Evolutionary conservation across 352 stramenopile species (phyloP), one percentile per base, ranked within the genome.

Genomic region (Globisporangium okanoganense): DNA sequence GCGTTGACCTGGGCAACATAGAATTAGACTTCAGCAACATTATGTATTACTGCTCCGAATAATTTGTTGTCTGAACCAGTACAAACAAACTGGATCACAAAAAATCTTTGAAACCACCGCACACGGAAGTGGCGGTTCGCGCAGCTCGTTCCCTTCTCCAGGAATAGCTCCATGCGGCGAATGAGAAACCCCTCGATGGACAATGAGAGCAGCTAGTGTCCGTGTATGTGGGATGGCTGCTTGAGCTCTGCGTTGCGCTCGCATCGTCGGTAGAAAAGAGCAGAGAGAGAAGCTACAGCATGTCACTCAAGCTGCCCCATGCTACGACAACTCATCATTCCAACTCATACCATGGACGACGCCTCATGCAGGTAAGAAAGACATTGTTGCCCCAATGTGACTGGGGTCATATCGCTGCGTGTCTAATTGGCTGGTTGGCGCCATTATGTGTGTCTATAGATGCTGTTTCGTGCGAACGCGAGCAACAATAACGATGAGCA

Each of bases 391-490:
- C 6, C 29, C 29, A 33, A 33, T 33, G 6, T n/a, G n/a, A n/a
- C n/a, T n/a, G n/a, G n/a, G n/a, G n/a, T n/a, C 29, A 33, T 33
- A 33, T 33, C 29, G 29, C n/a, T 33, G 29, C 29, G 29, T 33
- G 29, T 33, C 3, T 33, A 7, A 33, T 27, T 44, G 41, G 29
- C 18, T 61, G n/a, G 5, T 36, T 6, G 27, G 10, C 25, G 33
- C 12, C 24, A 22, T 38, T 47, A 45, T 24, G 4, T n/a, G 6
- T 31, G 5, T 64, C 9, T 12, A 18, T 33, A 87, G 78, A 79
- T 84, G 73, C 58, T 87, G 52, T 84, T 87, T 60, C 69, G 72
- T 31, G 76, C 73, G 5, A 62, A 65, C 8, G 29, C 44, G 5
- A 33, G 12, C 31, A 62, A 38, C 31, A 33, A 33, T 6, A 55